Conservation (phyloP, 2,329 filamentous ascomycete genomes). For the Karstenula rhodostoma region DNA sequence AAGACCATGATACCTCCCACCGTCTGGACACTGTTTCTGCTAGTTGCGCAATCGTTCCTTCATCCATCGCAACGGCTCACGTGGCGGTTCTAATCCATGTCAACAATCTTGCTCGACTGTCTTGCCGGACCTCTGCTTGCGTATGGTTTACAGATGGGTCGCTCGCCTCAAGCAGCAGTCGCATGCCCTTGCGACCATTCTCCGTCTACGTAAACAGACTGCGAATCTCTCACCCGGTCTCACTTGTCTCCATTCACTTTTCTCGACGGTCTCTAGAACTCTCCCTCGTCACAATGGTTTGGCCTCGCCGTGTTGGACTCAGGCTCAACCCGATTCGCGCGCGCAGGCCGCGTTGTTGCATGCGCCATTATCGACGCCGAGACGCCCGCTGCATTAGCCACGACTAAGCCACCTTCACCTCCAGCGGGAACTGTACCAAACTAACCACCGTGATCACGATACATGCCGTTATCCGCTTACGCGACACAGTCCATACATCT, state of each 20-base stretch:
- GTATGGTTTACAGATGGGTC: not conserved
- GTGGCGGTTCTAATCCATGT: not conserved
- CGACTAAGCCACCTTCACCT: constrained; percentile 17
- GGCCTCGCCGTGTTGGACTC: not conserved
- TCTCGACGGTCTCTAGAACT: not conserved
- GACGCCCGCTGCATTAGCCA: constrained; percentile 16
- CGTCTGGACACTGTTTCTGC: not conserved
- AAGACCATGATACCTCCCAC: not conserved
- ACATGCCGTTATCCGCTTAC: constrained; percentile 14
- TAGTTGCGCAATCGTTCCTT: not conserved
- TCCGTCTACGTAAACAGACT: not conserved
- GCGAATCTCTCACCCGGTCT: not conserved
- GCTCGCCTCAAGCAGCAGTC: not conserved
- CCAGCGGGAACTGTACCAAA: not conserved
- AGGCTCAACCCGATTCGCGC: too few species aligned
- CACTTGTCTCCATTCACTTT: not conserved
- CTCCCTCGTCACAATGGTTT: not conserved
- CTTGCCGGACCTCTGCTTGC: not conserved
- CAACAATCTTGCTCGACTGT: not conserved
- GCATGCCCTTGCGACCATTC: not conserved
- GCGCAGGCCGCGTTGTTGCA: not conserved
- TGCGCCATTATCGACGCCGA: constrained; percentile 14
- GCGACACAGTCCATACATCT: not conserved
- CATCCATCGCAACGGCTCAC: not conserved
- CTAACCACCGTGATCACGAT: not conserved